Percentiles rank a stretch among this genome's conserved stretches.
These are phyloP conservation scores for Leishmania arabica DNA, from an alignment of 208 protist species.

Conservation along the genomic window DNA sequence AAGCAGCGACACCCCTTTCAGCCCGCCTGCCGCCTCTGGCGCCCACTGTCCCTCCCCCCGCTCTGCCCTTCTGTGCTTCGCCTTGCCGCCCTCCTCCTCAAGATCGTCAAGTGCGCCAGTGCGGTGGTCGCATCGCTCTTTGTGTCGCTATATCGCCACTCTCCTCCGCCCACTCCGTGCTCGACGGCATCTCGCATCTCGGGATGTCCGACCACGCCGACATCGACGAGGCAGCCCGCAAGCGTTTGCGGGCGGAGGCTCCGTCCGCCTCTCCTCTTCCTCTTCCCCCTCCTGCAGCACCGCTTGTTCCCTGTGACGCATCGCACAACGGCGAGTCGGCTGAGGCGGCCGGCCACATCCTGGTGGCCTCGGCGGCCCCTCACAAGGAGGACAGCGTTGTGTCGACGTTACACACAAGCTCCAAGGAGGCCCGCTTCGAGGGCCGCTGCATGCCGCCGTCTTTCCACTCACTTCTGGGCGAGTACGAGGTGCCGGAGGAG, in stretches of 20 bases:
- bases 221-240: constrained; percentile 19
- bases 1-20: neutral
- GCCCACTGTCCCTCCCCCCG: neutral
- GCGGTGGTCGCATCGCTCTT: neutral
- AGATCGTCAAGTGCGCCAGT: neutral
- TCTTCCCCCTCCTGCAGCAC: neutral
- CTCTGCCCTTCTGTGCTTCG: neutral
- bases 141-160: neutral
- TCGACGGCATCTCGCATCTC: neutral
- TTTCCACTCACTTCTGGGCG: constrained; percentile 59
- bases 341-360: neutral
- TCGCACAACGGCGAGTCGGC: neutral
- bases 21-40: neutral
- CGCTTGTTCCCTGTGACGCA: neutral
- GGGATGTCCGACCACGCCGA: neutral
- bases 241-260: constrained; percentile 25
- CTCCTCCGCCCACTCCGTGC: neutral
- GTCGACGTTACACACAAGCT: constrained; percentile 31
- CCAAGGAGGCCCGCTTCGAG: constrained; percentile 70
- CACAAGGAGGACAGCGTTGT: neutral
- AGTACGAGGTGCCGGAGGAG: constrained; percentile 70
- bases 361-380: neutral
- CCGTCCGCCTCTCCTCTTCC: neutral
- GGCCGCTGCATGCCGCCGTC: constrained; percentile 58
- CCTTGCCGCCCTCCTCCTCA: neutral